Evolutionary conservation across 139 green algal species (phyloP).

Genomic region (Mychonastes homosphaera): DNA sequence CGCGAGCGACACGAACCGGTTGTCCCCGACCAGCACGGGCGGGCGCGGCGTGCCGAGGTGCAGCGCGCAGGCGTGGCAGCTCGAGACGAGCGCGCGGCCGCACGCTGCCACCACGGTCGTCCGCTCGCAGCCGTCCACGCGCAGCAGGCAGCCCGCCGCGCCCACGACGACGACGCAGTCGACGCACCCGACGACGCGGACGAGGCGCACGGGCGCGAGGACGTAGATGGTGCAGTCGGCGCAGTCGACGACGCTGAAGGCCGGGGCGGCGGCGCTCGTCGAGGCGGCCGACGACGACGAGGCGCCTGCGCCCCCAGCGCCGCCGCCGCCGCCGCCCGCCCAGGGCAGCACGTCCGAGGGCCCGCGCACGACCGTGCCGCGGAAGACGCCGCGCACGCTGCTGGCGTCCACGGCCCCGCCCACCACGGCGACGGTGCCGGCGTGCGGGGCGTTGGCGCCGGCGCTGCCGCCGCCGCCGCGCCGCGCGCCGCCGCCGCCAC

Average conservation of each 20-base stretch:
- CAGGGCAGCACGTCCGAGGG: conserved; percentile 49
- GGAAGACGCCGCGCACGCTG: conserved; percentile 44
- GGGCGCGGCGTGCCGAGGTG: conserved; percentile 61
- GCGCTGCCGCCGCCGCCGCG: conserved; percentile 1
- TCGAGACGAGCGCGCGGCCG: conserved; percentile 40
- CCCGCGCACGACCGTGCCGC: conserved; percentile 65
- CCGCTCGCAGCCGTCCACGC: conserved; percentile 72
- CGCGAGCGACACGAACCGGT: conserved; percentile 66
- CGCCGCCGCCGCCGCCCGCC: too few species aligned
- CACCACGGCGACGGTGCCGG: conserved; percentile 6
- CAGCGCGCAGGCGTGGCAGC: conserved; percentile 75
- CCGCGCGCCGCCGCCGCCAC: too few species aligned
- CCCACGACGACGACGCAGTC: conserved; percentile 73
- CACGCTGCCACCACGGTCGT: conserved; percentile 49
- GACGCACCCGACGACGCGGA: conserved; percentile 56
- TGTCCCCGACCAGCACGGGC: conserved; percentile 61
- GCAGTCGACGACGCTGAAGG: conserved; percentile 65
- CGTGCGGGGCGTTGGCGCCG: background rate
- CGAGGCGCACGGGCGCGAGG: conserved; percentile 56
- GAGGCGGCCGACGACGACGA: too few species aligned
- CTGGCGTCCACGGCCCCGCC: conserved; percentile 26
- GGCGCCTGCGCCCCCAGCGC: too few species aligned
- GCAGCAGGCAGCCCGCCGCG: conserved; percentile 49
- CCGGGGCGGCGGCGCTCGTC: too few species aligned
- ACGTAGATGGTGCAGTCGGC: conserved; percentile 76